Evolutionary conservation across 257 asterid genomes (phyloP).

Genomic region (Parsonsia alboflavescens): DNA sequence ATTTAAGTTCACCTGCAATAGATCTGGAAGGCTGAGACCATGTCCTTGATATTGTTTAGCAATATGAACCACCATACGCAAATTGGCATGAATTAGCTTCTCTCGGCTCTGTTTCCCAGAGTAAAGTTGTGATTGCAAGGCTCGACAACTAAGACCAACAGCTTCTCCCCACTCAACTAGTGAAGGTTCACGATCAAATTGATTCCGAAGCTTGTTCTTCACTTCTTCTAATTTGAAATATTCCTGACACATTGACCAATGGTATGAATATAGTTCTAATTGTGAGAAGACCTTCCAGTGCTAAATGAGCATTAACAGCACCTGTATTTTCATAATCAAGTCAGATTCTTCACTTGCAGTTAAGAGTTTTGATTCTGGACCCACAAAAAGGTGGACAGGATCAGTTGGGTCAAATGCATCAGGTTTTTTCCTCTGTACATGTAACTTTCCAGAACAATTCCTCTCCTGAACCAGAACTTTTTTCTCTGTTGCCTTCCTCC

Average conservation of each 20-base stretch:
- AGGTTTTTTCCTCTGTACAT: slow-evolving; percentile 31
- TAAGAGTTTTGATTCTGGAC: slow-evolving; percentile 74
- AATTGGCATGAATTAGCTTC: slow-evolving; percentile 77
- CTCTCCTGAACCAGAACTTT: slow-evolving; percentile 40
- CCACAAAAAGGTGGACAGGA: slow-evolving; percentile 55
- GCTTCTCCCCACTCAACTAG: slow-evolving; percentile 81
- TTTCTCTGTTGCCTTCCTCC: slow-evolving; percentile 46
- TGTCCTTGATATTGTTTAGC: slow-evolving; percentile 87
- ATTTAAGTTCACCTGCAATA: slow-evolving; percentile 61
- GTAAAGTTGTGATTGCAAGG: slow-evolving; percentile 52
- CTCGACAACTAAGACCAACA: slow-evolving; percentile 50
- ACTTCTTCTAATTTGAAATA: slow-evolving; percentile 57
- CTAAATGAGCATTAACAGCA: slow-evolving; percentile 15
- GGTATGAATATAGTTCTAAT: neutral
- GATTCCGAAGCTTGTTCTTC: slow-evolving; percentile 43
- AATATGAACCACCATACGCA: slow-evolving; percentile 86
- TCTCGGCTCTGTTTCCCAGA: slow-evolving; percentile 64
- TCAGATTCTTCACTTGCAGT: slow-evolving; percentile 68
- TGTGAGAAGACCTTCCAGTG: slow-evolving; percentile 8
- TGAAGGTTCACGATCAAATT: slow-evolving; percentile 73
- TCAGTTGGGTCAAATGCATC: slow-evolving; percentile 49
- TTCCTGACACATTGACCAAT: slow-evolving; percentile 38
- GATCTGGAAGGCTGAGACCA: slow-evolving; percentile 80
- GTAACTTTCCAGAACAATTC: slow-evolving; percentile 32
- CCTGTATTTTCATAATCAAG: slow-evolving; percentile 75